Conservation (phyloP, 2,329 filamentous ascomycete species). For the Neobulgaria alba region DNA sequence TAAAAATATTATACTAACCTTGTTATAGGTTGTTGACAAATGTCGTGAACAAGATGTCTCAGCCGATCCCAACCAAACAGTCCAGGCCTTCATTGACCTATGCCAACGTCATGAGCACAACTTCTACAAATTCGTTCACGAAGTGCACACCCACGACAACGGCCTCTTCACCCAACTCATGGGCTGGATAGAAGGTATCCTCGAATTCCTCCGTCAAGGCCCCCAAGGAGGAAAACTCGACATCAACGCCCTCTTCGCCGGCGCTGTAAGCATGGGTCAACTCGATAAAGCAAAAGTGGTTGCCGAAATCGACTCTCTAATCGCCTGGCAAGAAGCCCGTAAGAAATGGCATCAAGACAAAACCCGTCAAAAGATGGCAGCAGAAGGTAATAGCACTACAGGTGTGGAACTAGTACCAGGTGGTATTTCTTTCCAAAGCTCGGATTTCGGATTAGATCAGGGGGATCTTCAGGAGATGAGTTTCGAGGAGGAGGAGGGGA, state of each 20-base stretch:
- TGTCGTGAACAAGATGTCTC: conserved; percentile 71
- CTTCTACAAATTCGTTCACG: conserved; percentile 98
- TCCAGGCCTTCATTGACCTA: conserved; percentile 95
- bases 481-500: conserved; percentile 61
- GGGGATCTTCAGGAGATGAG: conserved; percentile 80
- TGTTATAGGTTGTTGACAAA: conserved; percentile 49
- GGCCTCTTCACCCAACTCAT: conserved; percentile 93
- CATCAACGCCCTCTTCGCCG: conserved; percentile 87
- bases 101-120: conserved; percentile 92
- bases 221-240: conserved; percentile 81
- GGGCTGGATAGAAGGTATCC: conserved; percentile 92
- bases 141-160: conserved; percentile 94
- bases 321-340: conserved; percentile 87
- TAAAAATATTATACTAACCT: background rate
- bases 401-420: conserved; percentile 43
- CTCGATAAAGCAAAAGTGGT: conserved; percentile 68
- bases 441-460: conserved; percentile 84
- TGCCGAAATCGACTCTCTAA: conserved; percentile 73
- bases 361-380: conserved; percentile 97
- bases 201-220: conserved; percentile 84
- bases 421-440: conserved; percentile 58
- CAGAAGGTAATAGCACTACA: conserved; percentile 50
- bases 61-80: conserved; percentile 94
- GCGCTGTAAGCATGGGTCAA: conserved; percentile 56
- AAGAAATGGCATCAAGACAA: conserved; percentile 99